Evolutionary conservation across 2,329 filamentous ascomycete species (phyloP), one percentile per base, ranked within the genome.

Genomic region (Myriosclerotinia duriaeana): DNA sequence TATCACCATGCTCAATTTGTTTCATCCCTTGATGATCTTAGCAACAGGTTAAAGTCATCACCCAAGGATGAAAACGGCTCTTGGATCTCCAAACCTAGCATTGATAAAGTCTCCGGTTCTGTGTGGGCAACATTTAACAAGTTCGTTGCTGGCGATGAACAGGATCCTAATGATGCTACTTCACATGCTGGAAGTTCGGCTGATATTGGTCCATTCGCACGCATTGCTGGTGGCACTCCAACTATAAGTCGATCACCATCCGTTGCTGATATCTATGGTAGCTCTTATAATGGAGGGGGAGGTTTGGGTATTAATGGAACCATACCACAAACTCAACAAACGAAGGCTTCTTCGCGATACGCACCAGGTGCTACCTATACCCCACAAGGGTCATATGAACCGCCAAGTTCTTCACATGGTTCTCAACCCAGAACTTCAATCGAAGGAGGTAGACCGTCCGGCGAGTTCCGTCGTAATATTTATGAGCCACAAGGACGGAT

Each of bases 61-160:
- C 92, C 93, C 15, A 92, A 90, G 75, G 92, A 95, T 71, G 88
- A 86, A 65, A 89, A 88, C 8, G 88, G 87, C 26, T 94, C 93
- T 2, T 97, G 94, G 92, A 95, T 99, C 63, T 90, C 92, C 1
- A 97, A 95, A 77, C 93, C 94, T 8, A 97, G 88, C 77, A 96
- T 98, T 85, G 93, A 96, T 78, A 97, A 96, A 78, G 92, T 98
- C 0, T 95, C 93, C 2, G 93, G 90, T 69, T 92, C 90, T 44
- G 87, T 98, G 76, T 93, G 92, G 85, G 93, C 88, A 70, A 92
- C 90, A 67, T 97, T 99, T 79, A 98, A 93, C 79, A 97, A 93
- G 74, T 99, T 99, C 75, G 93, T 99, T 68, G 88, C 91, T 62
- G 96, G 95, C 17, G 94, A 97, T 68, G 94, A 98, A 65, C 86